Evolutionary conservation across 2,329 filamentous ascomycete genomes (phyloP).

Genomic region (Emmonsia crescens): DNA sequence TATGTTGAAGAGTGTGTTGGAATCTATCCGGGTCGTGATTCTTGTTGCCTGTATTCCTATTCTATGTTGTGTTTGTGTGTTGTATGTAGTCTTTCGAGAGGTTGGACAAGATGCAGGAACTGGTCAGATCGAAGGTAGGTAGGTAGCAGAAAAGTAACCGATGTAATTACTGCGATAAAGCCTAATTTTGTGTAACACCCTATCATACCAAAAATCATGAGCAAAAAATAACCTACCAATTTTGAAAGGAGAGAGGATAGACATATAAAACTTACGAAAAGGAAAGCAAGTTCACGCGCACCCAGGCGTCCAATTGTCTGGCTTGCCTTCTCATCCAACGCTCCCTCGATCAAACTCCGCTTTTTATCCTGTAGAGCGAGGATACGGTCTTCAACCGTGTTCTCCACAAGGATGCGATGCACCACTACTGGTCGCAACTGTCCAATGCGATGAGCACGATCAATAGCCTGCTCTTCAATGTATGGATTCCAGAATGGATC

Average conservation of each 20-base stretch:
- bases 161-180: background rate
- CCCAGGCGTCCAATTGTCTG: conserved; percentile 57
- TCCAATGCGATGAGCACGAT: conserved; percentile 79
- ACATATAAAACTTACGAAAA: conserved; percentile 46
- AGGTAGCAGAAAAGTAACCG: background rate
- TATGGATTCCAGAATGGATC: conserved; percentile 95
- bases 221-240: too few species aligned
- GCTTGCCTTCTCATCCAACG: conserved; percentile 64
- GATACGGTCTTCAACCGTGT: conserved; percentile 83
- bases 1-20: too few species aligned
- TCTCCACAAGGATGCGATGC: conserved; percentile 64
- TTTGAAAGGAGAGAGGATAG: too few species aligned
- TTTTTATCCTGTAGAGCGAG: conserved; percentile 68
- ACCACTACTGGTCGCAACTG: conserved; percentile 64
- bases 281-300: conserved; percentile 54
- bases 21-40: too few species aligned
- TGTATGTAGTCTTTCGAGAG: too few species aligned
- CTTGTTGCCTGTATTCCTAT: too few species aligned
- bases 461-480: conserved; percentile 84
- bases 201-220: background rate
- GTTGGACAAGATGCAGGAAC: too few species aligned
- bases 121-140: too few species aligned
- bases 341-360: conserved; percentile 62
- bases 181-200: background rate
- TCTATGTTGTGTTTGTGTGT: too few species aligned